Conservation (phyloP, 2,329 filamentous ascomycete genomes). For the Aspergillus sp. region DNA sequence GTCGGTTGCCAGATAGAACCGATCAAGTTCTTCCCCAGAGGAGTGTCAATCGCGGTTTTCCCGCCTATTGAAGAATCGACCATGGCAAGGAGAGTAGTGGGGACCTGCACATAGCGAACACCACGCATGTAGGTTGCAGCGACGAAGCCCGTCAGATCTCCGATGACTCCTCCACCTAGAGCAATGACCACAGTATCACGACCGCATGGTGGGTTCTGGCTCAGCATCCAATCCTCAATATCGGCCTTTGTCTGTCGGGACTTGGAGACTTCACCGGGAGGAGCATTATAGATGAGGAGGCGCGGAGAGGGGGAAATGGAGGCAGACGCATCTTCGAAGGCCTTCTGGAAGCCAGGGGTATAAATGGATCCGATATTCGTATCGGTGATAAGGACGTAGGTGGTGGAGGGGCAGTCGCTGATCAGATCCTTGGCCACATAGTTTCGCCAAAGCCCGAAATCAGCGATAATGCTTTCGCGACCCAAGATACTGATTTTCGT, state of each 20-base stretch:
- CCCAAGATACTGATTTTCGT: conserved; percentile 78
- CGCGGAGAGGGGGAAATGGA: conserved; percentile 56
- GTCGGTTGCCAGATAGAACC: conserved; percentile 96
- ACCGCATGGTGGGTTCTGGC: conserved; percentile 77
- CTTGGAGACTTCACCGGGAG: conserved; percentile 92
- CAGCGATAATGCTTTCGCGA: conserved; percentile 85
- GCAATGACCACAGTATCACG: conserved; percentile 94
- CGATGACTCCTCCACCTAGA: conserved; percentile 92
- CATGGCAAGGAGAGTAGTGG: conserved; percentile 93
- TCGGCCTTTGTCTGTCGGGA: conserved; percentile 89
- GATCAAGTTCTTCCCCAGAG: conserved; percentile 92
- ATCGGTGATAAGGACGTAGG: conserved; percentile 95
- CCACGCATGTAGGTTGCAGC: conserved; percentile 98
- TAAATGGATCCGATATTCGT: conserved; percentile 84
- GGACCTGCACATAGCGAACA: conserved; percentile 92
- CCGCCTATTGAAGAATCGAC: conserved; percentile 98
- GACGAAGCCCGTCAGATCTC: conserved; percentile 96
- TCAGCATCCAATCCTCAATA: conserved; percentile 96
- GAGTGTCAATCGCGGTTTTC: conserved; percentile 97
- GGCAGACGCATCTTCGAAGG: conserved; percentile 57
- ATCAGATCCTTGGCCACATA: conserved; percentile 82
- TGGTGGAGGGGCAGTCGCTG: conserved; percentile 74
- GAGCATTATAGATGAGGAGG: conserved; percentile 80
- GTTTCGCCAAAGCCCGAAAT: conserved; percentile 83
- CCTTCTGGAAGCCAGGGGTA: conserved; percentile 70